Evolutionary conservation across 257 asterid genomes (phyloP).

Genomic region (Salvia rosmarinus): DNA sequence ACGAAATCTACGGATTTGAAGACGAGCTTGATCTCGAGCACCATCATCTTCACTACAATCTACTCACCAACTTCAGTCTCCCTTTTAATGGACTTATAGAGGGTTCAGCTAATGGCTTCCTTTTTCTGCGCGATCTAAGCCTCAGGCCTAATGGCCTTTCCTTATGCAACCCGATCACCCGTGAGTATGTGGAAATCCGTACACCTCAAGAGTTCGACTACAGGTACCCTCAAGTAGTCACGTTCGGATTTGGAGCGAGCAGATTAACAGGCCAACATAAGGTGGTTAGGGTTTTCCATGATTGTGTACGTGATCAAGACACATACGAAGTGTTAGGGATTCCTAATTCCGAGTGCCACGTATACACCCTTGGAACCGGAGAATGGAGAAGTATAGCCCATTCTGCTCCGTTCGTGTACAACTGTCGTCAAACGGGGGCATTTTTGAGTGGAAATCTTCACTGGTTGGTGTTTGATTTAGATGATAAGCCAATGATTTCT

Average conservation of each 20-base stretch:
- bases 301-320: background rate
- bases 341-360: slow-evolving; percentile 31
- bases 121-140: background rate
- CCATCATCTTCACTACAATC: background rate
- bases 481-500: slow-evolving; percentile 14
- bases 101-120: slow-evolving; percentile 40
- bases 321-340: background rate
- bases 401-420: background rate
- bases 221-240: slow-evolving; percentile 23
- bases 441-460: slow-evolving; percentile 49
- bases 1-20: background rate
- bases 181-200: slow-evolving; percentile 38
- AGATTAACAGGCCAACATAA: slow-evolving; percentile 30
- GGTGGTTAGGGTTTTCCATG: slow-evolving; percentile 37
- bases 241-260: slow-evolving; percentile 52
- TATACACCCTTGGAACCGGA: slow-evolving; percentile 52
- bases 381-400: slow-evolving; percentile 34
- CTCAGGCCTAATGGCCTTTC: background rate
- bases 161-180: slow-evolving; percentile 46
- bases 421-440: slow-evolving; percentile 18
- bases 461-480: slow-evolving; percentile 42
- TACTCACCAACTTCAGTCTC: background rate
- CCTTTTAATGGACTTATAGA: background rate
- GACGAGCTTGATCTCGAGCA: background rate
- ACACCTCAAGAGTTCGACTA: background rate